Conservation (phyloP, 305 asterid genomes). For the Andrographis paniculata region DNA sequence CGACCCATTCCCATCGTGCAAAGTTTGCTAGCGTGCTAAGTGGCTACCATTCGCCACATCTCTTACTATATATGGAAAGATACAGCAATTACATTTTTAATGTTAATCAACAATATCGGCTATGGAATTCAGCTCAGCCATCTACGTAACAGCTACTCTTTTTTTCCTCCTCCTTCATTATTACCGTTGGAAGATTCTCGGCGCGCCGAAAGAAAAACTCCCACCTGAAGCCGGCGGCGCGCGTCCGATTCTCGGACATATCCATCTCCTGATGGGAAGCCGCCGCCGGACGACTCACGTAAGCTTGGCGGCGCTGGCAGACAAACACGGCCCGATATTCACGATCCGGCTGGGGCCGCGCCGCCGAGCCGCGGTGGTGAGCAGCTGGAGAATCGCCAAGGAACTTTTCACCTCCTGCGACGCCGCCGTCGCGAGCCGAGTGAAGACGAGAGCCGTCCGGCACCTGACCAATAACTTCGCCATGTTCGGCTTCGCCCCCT, state of each 20-base stretch:
- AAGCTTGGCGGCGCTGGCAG: slow-evolving; percentile 20
- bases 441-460: slow-evolving; percentile 8
- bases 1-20: too few relatives aligned
- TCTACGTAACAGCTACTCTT: neutral
- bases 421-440: slow-evolving; percentile 23
- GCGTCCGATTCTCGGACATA: slow-evolving; percentile 30
- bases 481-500: slow-evolving; percentile 27
- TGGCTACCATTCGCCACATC: too few relatives aligned
- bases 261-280: slow-evolving; percentile 24
- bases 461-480: slow-evolving; percentile 27
- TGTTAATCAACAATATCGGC: too few relatives aligned
- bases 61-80: too few relatives aligned
- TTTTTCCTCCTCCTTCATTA: neutral
- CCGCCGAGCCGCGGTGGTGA: slow-evolving; percentile 25
- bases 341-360: slow-evolving; percentile 27
- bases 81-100: too few relatives aligned
- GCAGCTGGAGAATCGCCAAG: slow-evolving; percentile 22
- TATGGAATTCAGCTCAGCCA: too few relatives aligned
- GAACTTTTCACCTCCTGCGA: slow-evolving; percentile 32
- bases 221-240: slow-evolving; percentile 29
- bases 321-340: slow-evolving; percentile 27
- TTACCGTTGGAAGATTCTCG: neutral
- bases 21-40: too few relatives aligned
- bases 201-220: too few relatives aligned
- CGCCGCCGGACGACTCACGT: slow-evolving; percentile 17